Conservation (phyloP, 495 filamentous ascomycete species). For the Parathielavia appendiculata region DNA sequence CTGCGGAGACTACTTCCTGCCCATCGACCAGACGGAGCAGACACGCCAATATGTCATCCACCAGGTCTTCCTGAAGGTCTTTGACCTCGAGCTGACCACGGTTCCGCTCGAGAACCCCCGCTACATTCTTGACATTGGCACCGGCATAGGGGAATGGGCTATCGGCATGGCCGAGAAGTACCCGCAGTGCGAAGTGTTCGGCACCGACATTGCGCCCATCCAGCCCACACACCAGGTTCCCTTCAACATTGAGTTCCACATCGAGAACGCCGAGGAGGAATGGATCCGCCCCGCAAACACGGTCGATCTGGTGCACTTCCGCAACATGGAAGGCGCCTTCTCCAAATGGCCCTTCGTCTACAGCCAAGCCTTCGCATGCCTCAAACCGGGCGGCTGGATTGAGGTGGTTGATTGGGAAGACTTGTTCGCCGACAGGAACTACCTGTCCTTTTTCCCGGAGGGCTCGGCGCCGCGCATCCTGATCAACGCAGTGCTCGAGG, state of each 20-base stretch:
- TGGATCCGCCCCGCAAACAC: constrained; percentile 51
- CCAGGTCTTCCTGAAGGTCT: constrained; percentile 57
- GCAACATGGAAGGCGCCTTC: constrained; percentile 60
- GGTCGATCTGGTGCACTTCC: constrained; percentile 64
- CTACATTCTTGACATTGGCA: constrained; percentile 65
- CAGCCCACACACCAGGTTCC: constrained; percentile 50
- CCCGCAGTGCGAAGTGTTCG: constrained; percentile 59
- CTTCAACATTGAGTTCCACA: constrained; percentile 64
- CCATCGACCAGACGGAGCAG: constrained; percentile 69
- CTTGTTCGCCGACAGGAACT: constrained; percentile 32
- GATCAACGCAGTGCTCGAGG: constrained; percentile 36
- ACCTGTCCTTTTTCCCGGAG: constrained; percentile 38
- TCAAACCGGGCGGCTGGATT: constrained; percentile 61
- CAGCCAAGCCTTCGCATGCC: constrained; percentile 52
- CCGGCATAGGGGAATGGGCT: constrained; percentile 69
- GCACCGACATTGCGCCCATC: constrained; percentile 62
- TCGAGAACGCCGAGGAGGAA: constrained; percentile 60
- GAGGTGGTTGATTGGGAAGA: constrained; percentile 57
- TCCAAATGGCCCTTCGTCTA: constrained; percentile 58
- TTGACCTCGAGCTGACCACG: constrained; percentile 55
- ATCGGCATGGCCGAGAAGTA: constrained; percentile 62
- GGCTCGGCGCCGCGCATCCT: constrained; percentile 36
- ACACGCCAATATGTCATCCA: constrained; percentile 64
- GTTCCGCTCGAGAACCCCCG: constrained; percentile 50
- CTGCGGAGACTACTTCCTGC: constrained; percentile 66